Evolutionary conservation across 345 rosid genomes (phyloP), one percentile per base, ranked within the genome.

Genomic region (Firmiana major): DNA sequence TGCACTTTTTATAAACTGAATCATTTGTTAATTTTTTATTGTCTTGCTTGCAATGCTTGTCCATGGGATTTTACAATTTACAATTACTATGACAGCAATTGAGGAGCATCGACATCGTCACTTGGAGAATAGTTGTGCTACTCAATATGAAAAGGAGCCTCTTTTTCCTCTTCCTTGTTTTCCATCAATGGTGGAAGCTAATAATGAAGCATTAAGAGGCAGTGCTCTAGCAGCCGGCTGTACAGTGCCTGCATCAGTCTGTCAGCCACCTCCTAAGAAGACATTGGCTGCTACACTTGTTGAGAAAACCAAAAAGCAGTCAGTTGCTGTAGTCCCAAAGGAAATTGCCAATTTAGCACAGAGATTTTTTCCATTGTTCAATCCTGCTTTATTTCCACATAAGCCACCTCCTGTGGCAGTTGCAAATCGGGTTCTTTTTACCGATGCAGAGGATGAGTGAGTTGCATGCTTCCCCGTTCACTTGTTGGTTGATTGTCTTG

Each of bases 361-460:
- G 76, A 86, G 81, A 74, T 96, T 96, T 82, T 65, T 81, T 73
- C 88, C 92, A 0, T 79, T 88, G 67, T 90, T 96, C 78, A 96
- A 89, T 83, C 86, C 79, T 68, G 86, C 92, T 36, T 78, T 96
- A 9, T 93, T 87, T 86, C 99, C 98, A 16, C 93, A 92, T 85
- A 96, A 92, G 84, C 95, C 98, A 73, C 98, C 99, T 43, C 86
- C 87, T 76, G 78, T 79, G 24, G 83, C 98, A 72, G 90, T 91
- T 21, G 89, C 89, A 66, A 91, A 87, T 85, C 85, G 98, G 79
- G 85, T 92, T 77, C 98, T 96, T 80, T 96, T 96, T 81, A 93
- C 99, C 73, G 97, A 92, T 59, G 74, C 94, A 81, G 98, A 95
- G 89, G 99, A 95, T 86, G 97, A 93, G 99, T 91, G 80, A 89